Evolutionary conservation across 2,329 filamentous ascomycete genomes (phyloP), one percentile per base, ranked within the genome.

Genomic region (Boeremia lycopersici): DNA sequence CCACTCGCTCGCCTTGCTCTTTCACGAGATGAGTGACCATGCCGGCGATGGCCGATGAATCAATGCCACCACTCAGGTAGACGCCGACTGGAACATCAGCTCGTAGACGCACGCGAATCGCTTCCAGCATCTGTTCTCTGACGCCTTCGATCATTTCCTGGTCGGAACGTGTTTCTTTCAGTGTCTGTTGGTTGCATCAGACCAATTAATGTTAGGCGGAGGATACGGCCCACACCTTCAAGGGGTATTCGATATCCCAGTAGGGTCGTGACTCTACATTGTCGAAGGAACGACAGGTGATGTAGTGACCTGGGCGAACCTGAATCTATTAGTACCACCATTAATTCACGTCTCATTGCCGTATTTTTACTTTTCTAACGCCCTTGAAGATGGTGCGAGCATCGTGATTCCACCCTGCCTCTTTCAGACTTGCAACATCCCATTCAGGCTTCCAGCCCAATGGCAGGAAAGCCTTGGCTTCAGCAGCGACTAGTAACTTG

Each of bases 51-150:
- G 78, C 75, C 0, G 83, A 85, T 0, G 82, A 84, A 63, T 86
- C 83, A 48, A 86, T 79, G 0, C 84, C 84, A 5, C 84, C 84
- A 31, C 77, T 81, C 0, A 86, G 70, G 48, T 84, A 85, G 41
- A 86, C 72, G 2, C 81, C 84, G 4, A 86, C 74, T 3, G 82
- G 82, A 0, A 86, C 84, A 64, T 86, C 84, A 1, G 83, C 83
- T 13, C 79, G 76, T 12, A 86, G 71, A 4, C 84, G 78, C 19
- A 84, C 57, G 8, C 76, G 77, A 6, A 85, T 73, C 0, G 82
- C 74, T 28, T 86, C 81, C 0, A 84, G 64, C 29, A 86, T 62
- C 1, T 74, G 74, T 44, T 81, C 69, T n/a, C 82, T 74, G 0
- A 85, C 80, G 2, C 76, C 78, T 12, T 70, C 50, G 1, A 84